phyloP scores from a whole-genome alignment of 2,329 filamentous ascomycete species.

The Penicillium sp. region DNA sequence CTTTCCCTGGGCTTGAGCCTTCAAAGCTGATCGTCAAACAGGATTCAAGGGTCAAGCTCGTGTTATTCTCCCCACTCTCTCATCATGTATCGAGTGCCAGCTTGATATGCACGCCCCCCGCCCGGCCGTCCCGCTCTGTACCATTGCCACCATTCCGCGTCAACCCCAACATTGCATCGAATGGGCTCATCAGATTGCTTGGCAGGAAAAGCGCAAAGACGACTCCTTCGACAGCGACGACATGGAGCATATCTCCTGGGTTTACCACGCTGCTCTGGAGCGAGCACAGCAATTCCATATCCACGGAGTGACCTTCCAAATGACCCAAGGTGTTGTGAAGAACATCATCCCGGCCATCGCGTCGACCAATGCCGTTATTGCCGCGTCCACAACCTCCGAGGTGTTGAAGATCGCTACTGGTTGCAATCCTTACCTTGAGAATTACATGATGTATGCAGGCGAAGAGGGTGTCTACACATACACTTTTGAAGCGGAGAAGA shows the following conservation, averaged over 20 bases:
- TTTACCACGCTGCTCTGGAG: conserved; percentile 79
- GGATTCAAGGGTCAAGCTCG: conserved; percentile 96
- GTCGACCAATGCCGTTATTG: conserved; percentile 95
- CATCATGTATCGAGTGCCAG: conserved; percentile 96
- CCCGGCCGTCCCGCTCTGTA: conserved; percentile 94
- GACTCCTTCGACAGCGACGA: conserved; percentile 91
- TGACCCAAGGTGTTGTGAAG: conserved; percentile 97
- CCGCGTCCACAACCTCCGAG: conserved; percentile 94
- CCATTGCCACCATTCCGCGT: conserved; percentile 90
- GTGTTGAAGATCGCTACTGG: conserved; percentile 90
- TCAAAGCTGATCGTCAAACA: conserved; percentile 31
- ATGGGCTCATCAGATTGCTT: conserved; percentile 98
- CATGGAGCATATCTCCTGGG: conserved; percentile 95
- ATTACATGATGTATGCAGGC: conserved; percentile 99
- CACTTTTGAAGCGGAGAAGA: conserved; percentile 93
- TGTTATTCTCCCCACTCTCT: conserved; percentile 88
- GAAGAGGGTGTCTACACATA: conserved; percentile 96
- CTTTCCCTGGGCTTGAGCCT: background rate
- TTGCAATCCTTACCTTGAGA: conserved; percentile 78
- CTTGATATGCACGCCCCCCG: conserved; percentile 98
- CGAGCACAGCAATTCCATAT: conserved; percentile 90
- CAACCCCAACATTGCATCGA: conserved; percentile 98
- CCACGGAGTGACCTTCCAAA: conserved; percentile 85
- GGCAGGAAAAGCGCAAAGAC: conserved; percentile 84
- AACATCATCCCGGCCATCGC: conserved; percentile 99